Base-by-base conservation (phyloP, 495 filamentous ascomycete species). In the Ramalina peruviana region DNA sequence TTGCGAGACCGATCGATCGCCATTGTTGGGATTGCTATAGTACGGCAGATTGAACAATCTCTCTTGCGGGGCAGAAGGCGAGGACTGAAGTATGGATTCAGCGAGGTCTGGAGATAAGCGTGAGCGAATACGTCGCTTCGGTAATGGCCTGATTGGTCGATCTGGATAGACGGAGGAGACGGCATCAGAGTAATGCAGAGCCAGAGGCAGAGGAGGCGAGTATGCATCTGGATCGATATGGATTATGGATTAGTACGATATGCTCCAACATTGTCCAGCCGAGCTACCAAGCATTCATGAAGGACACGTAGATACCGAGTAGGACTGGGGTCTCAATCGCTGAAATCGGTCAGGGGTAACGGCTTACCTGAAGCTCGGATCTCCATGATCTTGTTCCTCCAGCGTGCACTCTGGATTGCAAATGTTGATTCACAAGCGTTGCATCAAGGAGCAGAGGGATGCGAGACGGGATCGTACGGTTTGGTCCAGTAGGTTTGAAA, bases 141-240 rank as follows among this genome's bases (percentile, higher is more conserved):
- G 93, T 48, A 99, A 73, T 43, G 93, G 93, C 38, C 88, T 85
- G 60, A 99, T 97, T 50, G 88, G 82, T 58, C 93, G 80, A 58
- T 93, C 85, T 54, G 86, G 86, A 60, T 86, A 92, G 55, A 85
- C 65, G 30, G 81, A 72, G 44, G 88, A 88, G 46, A 73, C 71
- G 43, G 82, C 80, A 65, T 92, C 85, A 58, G 82, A 73, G 63
- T 81, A 51, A 11, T 55, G 53, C 17, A 56, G n/a, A 13, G 37
- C 58, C 38, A 51, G 25, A n/a, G 52, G 53, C 26, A 55, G 54
- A 25, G 53, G 52, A 10, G 58, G 50, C 13, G 58, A 55, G 46
- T 60, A 60, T 38, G 46, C 39, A 10, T 40, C 25, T 41, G 27
- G 50, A 54, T 41, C 26, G 55, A 43, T 20, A 40, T 46, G 38